Conservation (phyloP, 2,329 filamentous ascomycete species). For the Lithohypha guttulata region DNA sequence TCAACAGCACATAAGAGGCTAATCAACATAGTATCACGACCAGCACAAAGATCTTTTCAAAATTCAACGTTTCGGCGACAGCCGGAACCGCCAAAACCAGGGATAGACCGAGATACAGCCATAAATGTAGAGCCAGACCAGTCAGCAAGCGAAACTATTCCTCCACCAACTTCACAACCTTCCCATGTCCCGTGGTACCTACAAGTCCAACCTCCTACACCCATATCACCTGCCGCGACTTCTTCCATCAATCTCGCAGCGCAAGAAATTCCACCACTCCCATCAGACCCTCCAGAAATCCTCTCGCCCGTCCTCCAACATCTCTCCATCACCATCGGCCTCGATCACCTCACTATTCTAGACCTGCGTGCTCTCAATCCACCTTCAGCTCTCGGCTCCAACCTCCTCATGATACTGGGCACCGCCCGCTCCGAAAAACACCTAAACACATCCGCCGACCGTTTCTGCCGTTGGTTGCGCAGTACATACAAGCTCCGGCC, state of each 20-base stretch:
- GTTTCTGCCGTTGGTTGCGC: conserved; percentile 78
- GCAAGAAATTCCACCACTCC: conserved; percentile 53
- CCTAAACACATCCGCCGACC: conserved; percentile 78
- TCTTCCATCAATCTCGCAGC: conserved; percentile 36
- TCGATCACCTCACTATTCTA: conserved; percentile 69
- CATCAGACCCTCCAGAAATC: conserved; percentile 58
- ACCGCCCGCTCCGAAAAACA: conserved; percentile 89
- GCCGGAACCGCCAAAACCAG: too few relatives aligned
- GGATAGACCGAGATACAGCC: too few relatives aligned
- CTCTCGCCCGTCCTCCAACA: conserved; percentile 64
- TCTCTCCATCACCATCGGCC: conserved; percentile 70
- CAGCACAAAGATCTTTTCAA: too few relatives aligned
- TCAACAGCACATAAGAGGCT: not conserved
- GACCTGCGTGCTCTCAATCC: conserved; percentile 79
- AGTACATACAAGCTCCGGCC: conserved; percentile 61
- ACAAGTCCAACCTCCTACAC: conserved; percentile 49
- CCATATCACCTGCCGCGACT: conserved; percentile 24
- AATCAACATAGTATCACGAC: not conserved
- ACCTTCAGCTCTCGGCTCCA: conserved; percentile 74
- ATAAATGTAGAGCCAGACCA: too few relatives aligned
- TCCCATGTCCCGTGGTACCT: conserved; percentile 70
- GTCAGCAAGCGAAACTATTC: not conserved
- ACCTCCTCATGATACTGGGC: conserved; percentile 84
- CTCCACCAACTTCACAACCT: conserved; percentile 2
- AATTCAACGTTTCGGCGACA: not conserved